Evolutionary conservation across 164 flowering plant species (phyloP), one percentile per base, ranked within the genome.

Genomic region (Kalanchoe fedtschenkoi): DNA sequence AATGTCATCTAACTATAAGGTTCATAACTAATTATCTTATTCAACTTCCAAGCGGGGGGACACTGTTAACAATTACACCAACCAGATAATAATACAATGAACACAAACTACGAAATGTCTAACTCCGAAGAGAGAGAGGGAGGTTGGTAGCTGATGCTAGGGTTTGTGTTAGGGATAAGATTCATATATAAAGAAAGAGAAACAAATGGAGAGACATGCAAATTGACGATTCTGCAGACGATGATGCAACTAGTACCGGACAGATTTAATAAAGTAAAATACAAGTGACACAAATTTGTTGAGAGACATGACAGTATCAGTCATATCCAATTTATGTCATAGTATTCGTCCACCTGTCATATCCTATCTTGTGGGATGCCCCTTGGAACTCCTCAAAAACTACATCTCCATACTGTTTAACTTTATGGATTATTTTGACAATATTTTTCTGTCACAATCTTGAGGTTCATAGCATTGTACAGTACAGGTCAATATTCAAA

Each of bases 311-410:
- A 47, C 13, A 44, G 9, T n/a, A n/a, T 42, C 53, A 44, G 5
- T 47, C 54, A 9, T 47, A 47, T 47, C 22, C 54, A 47, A 29
- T 47, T 47, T 7, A 5, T 5, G 5, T 34, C 35, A n/a, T 16
- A 30, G n/a, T n/a, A 1, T 6, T 58, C 24, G 41, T 34, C 61
- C 61, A 34, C 61, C 34, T 58, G 61, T 33, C 61, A 58, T 21
- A 8, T 8, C 17, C 16, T 58, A 41, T 58, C 61, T 10, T 15
- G 61, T 19, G 28, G 61, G 41, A 35, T 58, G 61, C 26, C 61
- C 34, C 41, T 58, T 34, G 61, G 61, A 33, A 38, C 39, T 34
- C 39, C 37, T 9, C 29, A 58, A 58, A 34, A 24, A 33, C 10
- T 58, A 58, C 10, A 17, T 58, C 17, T 16, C 61, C 37, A 7